Percentiles rank a stretch among this genome's conserved stretches.
phyloP scores from a whole-genome alignment of 768 basidiomycete genomes.

The Sistotremastrum niveocremeum region DNA sequence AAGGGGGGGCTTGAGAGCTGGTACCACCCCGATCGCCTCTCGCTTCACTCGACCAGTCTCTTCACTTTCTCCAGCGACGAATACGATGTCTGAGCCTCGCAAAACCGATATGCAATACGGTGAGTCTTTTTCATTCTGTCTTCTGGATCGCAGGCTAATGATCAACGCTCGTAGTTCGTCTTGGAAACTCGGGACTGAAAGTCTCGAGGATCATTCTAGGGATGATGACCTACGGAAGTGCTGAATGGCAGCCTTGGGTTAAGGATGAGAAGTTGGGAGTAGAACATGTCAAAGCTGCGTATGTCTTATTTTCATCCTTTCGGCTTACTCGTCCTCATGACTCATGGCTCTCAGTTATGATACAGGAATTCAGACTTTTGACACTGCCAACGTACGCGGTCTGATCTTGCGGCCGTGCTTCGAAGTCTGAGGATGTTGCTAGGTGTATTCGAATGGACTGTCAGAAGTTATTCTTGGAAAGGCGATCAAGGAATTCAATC shows the following conservation, averaged over 20 bases:
- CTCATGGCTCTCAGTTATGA: constrained; percentile 4
- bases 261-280: constrained; percentile 30
- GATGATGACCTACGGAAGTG: constrained; percentile 43
- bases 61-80: too few species aligned
- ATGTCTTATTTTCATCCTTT: constrained; percentile 8
- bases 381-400: constrained; percentile 14
- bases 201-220: constrained; percentile 56
- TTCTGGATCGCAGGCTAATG: not conserved
- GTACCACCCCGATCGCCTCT: too few species aligned
- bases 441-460: constrained; percentile 53
- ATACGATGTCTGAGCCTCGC: not conserved
- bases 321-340: not conserved
- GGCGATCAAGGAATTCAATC: constrained; percentile 48
- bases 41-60: too few species aligned
- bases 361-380: constrained; percentile 17
- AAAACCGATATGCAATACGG: constrained; percentile 17
- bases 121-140: constrained; percentile 8
- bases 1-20: too few species aligned
- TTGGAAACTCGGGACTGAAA: constrained; percentile 48
- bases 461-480: constrained; percentile 60
- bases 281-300: constrained; percentile 36
- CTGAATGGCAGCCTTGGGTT: constrained; percentile 43
- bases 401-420: not conserved
- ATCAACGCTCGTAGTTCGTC: constrained; percentile 17
- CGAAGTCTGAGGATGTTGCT: not conserved